Percentiles rank a stretch among this genome's conserved stretches.
Conservation (phyloP, 2,329 filamentous ascomycete species). For the Alternaria longipes region DNA sequence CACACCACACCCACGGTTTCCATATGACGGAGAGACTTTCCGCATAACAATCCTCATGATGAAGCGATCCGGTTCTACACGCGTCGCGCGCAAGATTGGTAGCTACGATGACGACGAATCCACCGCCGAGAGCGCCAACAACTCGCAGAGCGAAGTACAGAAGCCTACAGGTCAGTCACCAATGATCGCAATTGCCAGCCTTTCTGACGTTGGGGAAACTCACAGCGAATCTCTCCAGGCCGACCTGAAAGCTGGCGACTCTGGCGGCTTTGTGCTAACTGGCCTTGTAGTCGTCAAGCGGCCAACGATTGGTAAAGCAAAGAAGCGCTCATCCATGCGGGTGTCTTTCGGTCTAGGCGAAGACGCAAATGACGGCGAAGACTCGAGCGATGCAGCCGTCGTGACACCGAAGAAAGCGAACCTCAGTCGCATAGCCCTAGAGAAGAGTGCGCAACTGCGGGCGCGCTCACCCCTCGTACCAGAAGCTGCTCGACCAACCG, state of each 20-base stretch:
- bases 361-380: conserved; percentile 61
- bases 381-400: conserved; percentile 59
- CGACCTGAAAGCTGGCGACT: conserved; percentile 25
- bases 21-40: neutral
- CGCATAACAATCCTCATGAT: conserved; percentile 47
- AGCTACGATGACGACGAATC: conserved; percentile 67
- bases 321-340: conserved; percentile 77
- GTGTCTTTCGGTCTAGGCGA: conserved; percentile 78
- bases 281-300: conserved; percentile 61
- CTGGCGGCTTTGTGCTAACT: conserved; percentile 57
- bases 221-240: conserved; percentile 17
- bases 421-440: conserved; percentile 70
- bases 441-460: conserved; percentile 72
- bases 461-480: conserved; percentile 58
- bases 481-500: conserved; percentile 61
- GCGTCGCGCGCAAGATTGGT: conserved; percentile 81
- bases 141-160: conserved; percentile 42
- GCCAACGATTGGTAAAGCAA: conserved; percentile 61
- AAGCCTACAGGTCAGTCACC: conserved; percentile 54
- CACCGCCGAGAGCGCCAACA: conserved; percentile 39
- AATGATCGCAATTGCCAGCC: conserved; percentile 31
- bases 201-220: conserved; percentile 32
- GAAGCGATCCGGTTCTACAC: conserved; percentile 65
- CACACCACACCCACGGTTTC: neutral
- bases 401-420: conserved; percentile 70